Conservation (phyloP, 176 grass and related monocot genomes). For the Saccharum officinarum region DNA sequence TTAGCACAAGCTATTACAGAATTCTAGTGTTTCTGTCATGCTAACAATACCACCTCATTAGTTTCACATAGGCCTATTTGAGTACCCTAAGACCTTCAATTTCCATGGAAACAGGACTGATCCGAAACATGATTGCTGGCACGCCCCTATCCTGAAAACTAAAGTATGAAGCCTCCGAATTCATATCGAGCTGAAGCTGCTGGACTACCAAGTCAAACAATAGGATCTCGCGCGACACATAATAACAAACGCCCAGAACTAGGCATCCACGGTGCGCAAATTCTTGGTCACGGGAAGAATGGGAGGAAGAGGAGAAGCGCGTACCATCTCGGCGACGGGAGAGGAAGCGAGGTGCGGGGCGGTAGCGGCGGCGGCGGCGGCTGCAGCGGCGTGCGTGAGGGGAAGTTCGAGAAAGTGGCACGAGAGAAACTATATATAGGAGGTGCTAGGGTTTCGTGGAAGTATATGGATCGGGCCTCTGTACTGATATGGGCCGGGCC, state of each 20-base stretch:
- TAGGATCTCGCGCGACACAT: neutral
- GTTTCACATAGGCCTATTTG: neutral
- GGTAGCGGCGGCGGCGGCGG: neutral
- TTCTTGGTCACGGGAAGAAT: neutral
- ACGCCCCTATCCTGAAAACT: too few species aligned
- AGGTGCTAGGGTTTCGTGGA: constrained; percentile 39
- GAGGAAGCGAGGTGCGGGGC: neutral
- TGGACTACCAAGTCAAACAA: neutral
- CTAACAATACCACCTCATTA: neutral
- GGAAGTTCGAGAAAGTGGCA: neutral
- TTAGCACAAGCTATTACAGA: neutral
- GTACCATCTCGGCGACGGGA: constrained; percentile 48
- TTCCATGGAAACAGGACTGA: neutral
- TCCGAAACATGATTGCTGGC: neutral
- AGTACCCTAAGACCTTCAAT: neutral
- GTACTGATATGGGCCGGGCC: neutral
- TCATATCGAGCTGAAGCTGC: neutral
- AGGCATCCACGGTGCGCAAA: neutral
- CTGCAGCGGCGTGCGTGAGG: constrained; percentile 10
- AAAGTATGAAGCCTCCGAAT: neutral
- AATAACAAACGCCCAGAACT: neutral
- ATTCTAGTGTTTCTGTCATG: neutral
- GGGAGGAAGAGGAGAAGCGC: neutral
- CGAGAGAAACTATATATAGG: constrained; percentile 7
- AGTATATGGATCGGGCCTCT: neutral